phyloP scores from a whole-genome alignment of 805 yeast species.

The Danielia oregonensis region DNA sequence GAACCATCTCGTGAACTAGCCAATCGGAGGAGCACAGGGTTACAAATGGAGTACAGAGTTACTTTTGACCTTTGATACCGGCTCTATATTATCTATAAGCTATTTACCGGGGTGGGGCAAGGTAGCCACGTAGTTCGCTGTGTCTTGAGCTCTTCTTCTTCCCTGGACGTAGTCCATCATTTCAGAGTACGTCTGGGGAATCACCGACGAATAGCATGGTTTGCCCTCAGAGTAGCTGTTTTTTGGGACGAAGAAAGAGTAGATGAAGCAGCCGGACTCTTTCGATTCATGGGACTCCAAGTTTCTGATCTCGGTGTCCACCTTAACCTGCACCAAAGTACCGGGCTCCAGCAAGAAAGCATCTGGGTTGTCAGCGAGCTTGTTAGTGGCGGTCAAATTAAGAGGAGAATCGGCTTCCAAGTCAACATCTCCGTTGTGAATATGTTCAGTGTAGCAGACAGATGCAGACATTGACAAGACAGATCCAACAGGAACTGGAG shows the following conservation, averaged over 20 bases:
- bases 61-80: too few relatives aligned
- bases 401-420: constrained; percentile 33
- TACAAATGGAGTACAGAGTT: too few relatives aligned
- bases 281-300: constrained; percentile 58
- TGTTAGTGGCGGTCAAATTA: constrained; percentile 56
- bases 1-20: too few relatives aligned
- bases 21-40: too few relatives aligned
- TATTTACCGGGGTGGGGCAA: too few relatives aligned
- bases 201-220: constrained; percentile 69
- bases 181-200: constrained; percentile 85
- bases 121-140: constrained; percentile 58
- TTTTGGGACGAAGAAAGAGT: constrained; percentile 81
- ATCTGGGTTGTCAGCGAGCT: constrained; percentile 44
- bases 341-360: constrained; percentile 76
- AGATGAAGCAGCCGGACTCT: constrained; percentile 84
- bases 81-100: too few relatives aligned
- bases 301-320: constrained; percentile 72
- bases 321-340: constrained; percentile 84
- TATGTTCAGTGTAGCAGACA: constrained; percentile 82
- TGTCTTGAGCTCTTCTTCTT: constrained; percentile 82
- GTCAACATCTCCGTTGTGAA: constrained; percentile 38
- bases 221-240: constrained; percentile 36
- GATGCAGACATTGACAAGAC: constrained; percentile 79
- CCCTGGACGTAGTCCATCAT: constrained; percentile 92
- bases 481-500: constrained; percentile 95